phyloP scores from a whole-genome alignment of 352 stramenopile genomes.

The Phytophthora tubulina region DNA sequence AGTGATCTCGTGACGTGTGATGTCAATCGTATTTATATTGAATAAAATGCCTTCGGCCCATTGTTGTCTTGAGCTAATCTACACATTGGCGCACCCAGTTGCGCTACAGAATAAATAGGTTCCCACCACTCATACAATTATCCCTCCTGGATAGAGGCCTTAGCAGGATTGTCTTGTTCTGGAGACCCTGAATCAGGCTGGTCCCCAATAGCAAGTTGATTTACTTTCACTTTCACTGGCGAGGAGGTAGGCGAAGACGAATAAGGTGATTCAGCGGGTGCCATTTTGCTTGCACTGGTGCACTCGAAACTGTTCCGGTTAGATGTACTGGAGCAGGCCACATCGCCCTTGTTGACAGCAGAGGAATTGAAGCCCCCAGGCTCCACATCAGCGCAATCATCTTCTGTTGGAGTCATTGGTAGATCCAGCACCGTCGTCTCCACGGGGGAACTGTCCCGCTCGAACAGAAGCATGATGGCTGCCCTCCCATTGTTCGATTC shows the following conservation, averaged over 20 bases:
- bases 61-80: too few species aligned
- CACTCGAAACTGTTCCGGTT: conserved; percentile 1
- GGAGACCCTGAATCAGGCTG: background rate
- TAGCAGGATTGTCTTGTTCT: background rate
- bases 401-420: background rate
- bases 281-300: conserved; percentile 7
- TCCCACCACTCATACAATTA: background rate
- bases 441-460: conserved; percentile 54
- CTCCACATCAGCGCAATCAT: background rate
- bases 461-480: conserved; percentile 65
- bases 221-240: conserved; percentile 5
- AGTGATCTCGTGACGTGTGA: background rate
- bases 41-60: too few species aligned
- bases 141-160: conserved; percentile 18
- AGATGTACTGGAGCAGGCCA: background rate
- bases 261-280: conserved; percentile 11
- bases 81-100: too few species aligned
- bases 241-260: conserved; percentile 9
- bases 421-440: conserved; percentile 53
- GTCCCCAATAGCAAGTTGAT: background rate
- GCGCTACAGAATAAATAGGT: too few species aligned
- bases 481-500: conserved; percentile 45
- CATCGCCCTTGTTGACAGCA: background rate
- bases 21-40: background rate
- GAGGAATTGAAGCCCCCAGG: background rate